Base-by-base conservation (phyloP, 169 alveolate species). In the Babesia gibsoni region DNA sequence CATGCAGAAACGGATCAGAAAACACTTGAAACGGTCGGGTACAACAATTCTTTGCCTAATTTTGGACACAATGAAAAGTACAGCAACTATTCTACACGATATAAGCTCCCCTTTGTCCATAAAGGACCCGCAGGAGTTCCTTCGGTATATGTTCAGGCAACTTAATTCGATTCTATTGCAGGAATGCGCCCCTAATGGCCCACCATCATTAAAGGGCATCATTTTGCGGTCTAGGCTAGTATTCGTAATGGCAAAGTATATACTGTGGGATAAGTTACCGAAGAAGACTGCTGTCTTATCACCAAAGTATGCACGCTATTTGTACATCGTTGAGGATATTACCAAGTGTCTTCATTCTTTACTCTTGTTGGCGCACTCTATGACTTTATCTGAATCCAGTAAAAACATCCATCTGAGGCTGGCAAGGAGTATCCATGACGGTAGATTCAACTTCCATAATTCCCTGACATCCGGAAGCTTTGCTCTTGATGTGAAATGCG, bases 361-460 rank as follows among this genome's bases (percentile, higher is more conserved):
- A 2, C 32, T 1, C 1, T n/a, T 22, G 2, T 4, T 18, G 4
- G 56, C 58, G 20, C 32, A 45, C 37, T 18, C 53, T 7, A 4
- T 9, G 29, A 23, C n/a, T 3, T 20, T 43, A 27, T 12, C 33
- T 25, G 23, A 2, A 0, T 3, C 46, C 32, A 1, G 72, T 10
- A 4, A 29, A 25, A 61, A 61, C n/a, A 20, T 36, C 18, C 72
- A 61, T 20, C 30, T 61, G 58, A 14, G 10, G 58, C 10, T 61
- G 27, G 22, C 49, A 14, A 30, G 42, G 22, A 56, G 72, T 27
- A 56, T 27, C 29, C 59, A 27, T 4, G 59, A 14, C 18, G 0
- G 46, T 22, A 2, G 39, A 3, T 43, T 61, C 16, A 61, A 61
- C 72, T 61, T 61, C 72, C 72, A 61, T 48, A 61, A 27, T 23